These are phyloP conservation scores for Amanita brunnescens DNA, from an alignment of 768 basidiomycete species.

Conservation along the genomic window DNA sequence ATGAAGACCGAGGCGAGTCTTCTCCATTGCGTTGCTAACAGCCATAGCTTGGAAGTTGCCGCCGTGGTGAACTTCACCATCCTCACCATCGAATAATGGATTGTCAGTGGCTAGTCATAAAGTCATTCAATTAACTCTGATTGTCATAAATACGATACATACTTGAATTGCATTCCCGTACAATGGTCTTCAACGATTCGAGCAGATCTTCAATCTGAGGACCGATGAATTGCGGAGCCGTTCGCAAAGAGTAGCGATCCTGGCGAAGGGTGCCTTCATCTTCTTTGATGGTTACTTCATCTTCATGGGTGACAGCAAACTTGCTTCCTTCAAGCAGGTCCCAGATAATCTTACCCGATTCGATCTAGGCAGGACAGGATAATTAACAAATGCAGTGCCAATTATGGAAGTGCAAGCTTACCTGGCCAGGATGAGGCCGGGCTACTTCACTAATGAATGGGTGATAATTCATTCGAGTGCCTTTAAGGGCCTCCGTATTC, in stretches of 20 bases:
- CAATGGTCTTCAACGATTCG: conserved; percentile 51
- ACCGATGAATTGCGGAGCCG: conserved; percentile 78
- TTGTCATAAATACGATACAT: conserved; percentile 17
- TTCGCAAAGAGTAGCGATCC: conserved; percentile 70
- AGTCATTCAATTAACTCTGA: conserved; percentile 1
- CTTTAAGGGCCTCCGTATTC: conserved; percentile 75
- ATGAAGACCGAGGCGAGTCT: conserved; percentile 65
- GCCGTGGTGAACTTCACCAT: conserved; percentile 63
- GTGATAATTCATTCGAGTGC: conserved; percentile 62
- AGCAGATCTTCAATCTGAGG: conserved; percentile 80
- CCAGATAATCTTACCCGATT: conserved; percentile 62
- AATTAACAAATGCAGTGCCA: not conserved
- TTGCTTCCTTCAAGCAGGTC: conserved; percentile 59
- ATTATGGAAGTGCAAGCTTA: conserved; percentile 7
- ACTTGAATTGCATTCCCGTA: conserved; percentile 79
- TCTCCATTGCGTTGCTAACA: conserved; percentile 83
- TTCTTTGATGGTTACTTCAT: conserved; percentile 63
- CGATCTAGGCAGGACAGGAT: conserved; percentile 38
- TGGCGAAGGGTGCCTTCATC: conserved; percentile 72
- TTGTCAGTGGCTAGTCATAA: conserved; percentile 67
- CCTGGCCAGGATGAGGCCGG: conserved; percentile 81
- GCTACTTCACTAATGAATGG: conserved; percentile 70
- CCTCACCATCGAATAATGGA: conserved; percentile 66
- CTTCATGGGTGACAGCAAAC: conserved; percentile 59
- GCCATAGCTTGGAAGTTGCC: conserved; percentile 90